Evolutionary conservation across 768 basidiomycete species (phyloP), one percentile per base, ranked within the genome.

Genomic region (Lactarius pseudohatsudake): DNA sequence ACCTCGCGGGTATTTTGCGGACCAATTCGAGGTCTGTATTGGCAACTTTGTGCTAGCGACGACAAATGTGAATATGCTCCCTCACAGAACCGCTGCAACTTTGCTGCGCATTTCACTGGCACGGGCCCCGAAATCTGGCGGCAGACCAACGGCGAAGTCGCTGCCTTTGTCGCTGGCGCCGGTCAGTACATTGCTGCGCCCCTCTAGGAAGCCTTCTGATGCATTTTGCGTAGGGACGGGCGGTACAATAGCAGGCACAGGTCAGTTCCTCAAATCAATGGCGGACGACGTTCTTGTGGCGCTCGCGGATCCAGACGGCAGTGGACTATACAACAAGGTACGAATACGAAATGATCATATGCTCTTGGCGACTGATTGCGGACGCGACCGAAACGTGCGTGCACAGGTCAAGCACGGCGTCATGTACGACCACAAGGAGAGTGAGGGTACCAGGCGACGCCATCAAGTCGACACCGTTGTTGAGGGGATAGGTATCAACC

Each of bases 391-490:
- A 59, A 50, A 28, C 36, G 20, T 18, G 13, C 10, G 5, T 43
- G 22, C 5, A 0, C 58, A 91, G 89, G 85, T 97, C 61, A 93
- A 92, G 78, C 84, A 88, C 70, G 94, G 94, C 5, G 97, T 98
- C 8, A 93, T 99, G 95, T 99, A 89, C 73, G 92, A 96, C 74
- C 81, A 77, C n/a, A 92, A 84, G 69, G 96, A 99, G 79, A 88
- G 86, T 47, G 96, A 99, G 78, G 96, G 97, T 6, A 96, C 89
- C 10, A 94, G 92, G 73, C 78, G 97, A 72, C 81, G 96, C 65
- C 92, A 96, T 74, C 95, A 96, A 76, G 94, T 98, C 16, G 96
- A 98, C 73, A 96, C 95, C 0, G 87, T 97, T 20, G 94, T 97
- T n/a, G 92, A 94, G 77, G 92, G 92, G 65, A 93, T 94, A 55